Evolutionary conservation across 129 eudicot species (phyloP).

Genomic region (Saposhnikovia divaricata): DNA sequence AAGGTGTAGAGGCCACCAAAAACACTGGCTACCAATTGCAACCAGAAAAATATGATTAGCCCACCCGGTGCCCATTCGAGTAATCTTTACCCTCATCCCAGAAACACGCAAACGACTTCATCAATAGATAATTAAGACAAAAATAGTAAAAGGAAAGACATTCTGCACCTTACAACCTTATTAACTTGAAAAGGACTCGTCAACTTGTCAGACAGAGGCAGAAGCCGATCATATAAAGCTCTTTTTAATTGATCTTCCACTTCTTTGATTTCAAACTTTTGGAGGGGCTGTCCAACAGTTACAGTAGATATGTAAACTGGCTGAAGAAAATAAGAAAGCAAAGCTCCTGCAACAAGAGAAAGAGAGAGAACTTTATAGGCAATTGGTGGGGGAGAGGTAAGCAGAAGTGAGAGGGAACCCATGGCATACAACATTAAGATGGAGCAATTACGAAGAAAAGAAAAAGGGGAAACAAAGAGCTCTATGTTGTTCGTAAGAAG

Average conservation of each 20-base stretch:
- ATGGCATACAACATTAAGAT: neutral
- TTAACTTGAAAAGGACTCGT: slow-evolving; percentile 68
- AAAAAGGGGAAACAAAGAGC: neutral
- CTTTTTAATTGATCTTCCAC: slow-evolving; percentile 54
- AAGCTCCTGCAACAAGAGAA: slow-evolving; percentile 57
- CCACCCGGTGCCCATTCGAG: neutral
- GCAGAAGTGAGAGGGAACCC: neutral
- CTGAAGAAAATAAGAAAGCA: slow-evolving; percentile 70
- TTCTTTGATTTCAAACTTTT: slow-evolving; percentile 26
- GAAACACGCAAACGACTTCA: neutral
- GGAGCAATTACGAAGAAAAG: neutral
- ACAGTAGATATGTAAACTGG: slow-evolving; percentile 84
- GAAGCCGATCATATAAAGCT: slow-evolving; percentile 59
- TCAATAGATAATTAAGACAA: neutral
- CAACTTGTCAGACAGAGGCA: slow-evolving; percentile 47
- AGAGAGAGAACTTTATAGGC: slow-evolving; percentile 7
- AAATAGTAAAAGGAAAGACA: slow-evolving; percentile 7
- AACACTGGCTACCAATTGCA: slow-evolving; percentile 54
- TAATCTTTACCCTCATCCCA: neutral
- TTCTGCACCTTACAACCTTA: slow-evolving; percentile 62
- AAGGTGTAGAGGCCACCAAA: slow-evolving; percentile 68
- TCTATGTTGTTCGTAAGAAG: neutral
- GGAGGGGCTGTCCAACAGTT: slow-evolving; percentile 66
- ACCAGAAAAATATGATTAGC: neutral
- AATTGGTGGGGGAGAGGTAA: neutral